Base-by-base conservation (phyloP, 2,329 filamentous ascomycete genomes). In the Penicillium sp. region DNA sequence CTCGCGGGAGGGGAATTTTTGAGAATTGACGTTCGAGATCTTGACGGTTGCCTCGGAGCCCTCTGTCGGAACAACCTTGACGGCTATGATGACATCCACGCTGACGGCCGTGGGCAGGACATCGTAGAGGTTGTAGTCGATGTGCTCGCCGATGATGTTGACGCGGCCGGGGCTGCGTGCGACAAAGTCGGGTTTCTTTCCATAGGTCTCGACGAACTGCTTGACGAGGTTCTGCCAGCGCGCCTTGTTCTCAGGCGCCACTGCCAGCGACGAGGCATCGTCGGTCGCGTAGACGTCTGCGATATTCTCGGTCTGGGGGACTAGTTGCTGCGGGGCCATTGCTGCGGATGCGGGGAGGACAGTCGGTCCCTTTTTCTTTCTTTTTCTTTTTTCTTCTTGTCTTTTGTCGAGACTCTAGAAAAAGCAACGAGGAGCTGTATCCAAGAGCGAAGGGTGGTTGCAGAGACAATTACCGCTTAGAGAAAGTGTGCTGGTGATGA, bases 121-220 rank as follows among this genome's bases (percentile, higher is more conserved):
- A 65, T 94, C 87, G 79, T 97, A 99, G 20, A 99, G 84, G 14
- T 91, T 96, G 78, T 99, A 99, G 78, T 99, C 94, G 68, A 99
- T 96, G 78, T 99, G 94, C 81, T 99, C 94, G 73, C 94, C 94
- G 70, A 99, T 97, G 68, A 99, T 94, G 78, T 97, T 97, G 63
- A 99, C 94, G 63, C 94, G 85, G 59, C 94, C 94, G 1, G 94
- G 94, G 55, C 92, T 96, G 61, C 94, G 87, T 9, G 93, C 84
- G 20, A 97, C 85, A 67, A 96, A 97, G 58, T 89, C 82, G 40
- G 92, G 86, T 16, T 81, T 77, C 52, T 84, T 81, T 64, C 85
- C 86, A 74, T 93, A 96, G 43, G 76, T 77, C 57, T 81, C 74
- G 63, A 86, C 78, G 75, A 97, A 97, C 63, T 81, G 81, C 52